Conservation (phyloP, 2,329 filamentous ascomycete species). For the Dactylellina drechsleri region DNA sequence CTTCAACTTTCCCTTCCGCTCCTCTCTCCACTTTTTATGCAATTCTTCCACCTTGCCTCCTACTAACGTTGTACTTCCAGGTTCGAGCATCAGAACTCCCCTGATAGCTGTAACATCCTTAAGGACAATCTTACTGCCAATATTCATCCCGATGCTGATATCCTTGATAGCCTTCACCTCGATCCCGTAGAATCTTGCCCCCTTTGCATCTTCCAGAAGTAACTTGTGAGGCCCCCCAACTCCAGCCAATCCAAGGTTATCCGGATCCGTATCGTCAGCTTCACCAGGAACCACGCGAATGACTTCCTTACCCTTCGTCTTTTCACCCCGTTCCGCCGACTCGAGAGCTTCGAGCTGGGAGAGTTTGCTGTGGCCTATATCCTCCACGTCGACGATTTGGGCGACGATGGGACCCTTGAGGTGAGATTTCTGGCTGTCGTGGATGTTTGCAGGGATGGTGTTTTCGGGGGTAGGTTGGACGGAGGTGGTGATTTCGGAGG, state of each 20-base stretch:
- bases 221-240: constrained; percentile 76
- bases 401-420: constrained; percentile 74
- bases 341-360: constrained; percentile 86
- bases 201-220: constrained; percentile 80
- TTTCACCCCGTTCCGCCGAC: constrained; percentile 76
- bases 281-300: constrained; percentile 74
- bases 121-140: constrained; percentile 84
- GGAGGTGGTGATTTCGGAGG: constrained; percentile 77
- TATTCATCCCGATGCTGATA: constrained; percentile 73
- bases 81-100: constrained; percentile 81
- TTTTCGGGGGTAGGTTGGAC: constrained; percentile 65
- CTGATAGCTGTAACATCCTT: constrained; percentile 72
- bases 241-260: constrained; percentile 38
- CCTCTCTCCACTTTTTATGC: constrained; percentile 80
- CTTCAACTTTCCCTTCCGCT: constrained; percentile 75
- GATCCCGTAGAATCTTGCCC: constrained; percentile 75
- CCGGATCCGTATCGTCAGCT: constrained; percentile 60
- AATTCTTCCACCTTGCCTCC: constrained; percentile 86
- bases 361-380: constrained; percentile 82
- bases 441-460: constrained; percentile 70
- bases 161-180: constrained; percentile 75
- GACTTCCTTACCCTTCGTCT: constrained; percentile 79
- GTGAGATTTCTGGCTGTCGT: constrained; percentile 68
- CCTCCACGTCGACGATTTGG: constrained; percentile 87
- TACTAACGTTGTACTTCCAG: constrained; percentile 74